phyloP scores from a whole-genome alignment of 805 yeast genomes.

The Yarrowia keelungensis region DNA sequence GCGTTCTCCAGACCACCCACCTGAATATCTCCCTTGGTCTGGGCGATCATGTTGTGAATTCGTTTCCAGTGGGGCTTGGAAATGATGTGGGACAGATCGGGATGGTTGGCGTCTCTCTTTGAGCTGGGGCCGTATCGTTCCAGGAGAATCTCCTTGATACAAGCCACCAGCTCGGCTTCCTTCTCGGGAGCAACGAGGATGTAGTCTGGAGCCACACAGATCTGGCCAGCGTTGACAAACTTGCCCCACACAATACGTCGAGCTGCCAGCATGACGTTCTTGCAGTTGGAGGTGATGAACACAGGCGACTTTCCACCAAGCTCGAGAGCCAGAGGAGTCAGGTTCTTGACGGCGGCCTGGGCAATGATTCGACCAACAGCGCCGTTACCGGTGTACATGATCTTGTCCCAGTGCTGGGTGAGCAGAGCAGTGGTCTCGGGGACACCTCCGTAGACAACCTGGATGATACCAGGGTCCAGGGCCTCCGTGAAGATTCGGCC shows the following conservation, averaged over 20 bases:
- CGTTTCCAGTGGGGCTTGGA: constrained; percentile 61
- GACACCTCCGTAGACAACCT: constrained; percentile 75
- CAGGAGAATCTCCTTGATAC: constrained; percentile 53
- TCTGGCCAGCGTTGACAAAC: constrained; percentile 85
- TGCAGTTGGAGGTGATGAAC: constrained; percentile 48
- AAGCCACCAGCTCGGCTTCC: constrained; percentile 59
- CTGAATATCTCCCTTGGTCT: constrained; percentile 38
- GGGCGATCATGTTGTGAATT: constrained; percentile 53
- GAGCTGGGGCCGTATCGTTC: constrained; percentile 51
- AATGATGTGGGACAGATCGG: constrained; percentile 66
- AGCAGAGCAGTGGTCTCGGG: constrained; percentile 67
- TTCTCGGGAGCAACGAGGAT: constrained; percentile 65
- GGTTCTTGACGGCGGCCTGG: constrained; percentile 76
- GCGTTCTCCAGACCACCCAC: constrained; percentile 45
- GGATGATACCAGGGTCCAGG: constrained; percentile 62
- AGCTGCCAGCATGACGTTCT: constrained; percentile 51
- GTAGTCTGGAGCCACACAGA: constrained; percentile 90
- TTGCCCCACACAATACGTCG: constrained; percentile 83
- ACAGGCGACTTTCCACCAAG: constrained; percentile 94
- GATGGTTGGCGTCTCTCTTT: constrained; percentile 12
- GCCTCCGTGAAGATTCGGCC: constrained; percentile 61
- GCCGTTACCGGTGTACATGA: constrained; percentile 84
- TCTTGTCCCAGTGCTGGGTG: constrained; percentile 74
- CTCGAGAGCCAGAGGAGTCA: constrained; percentile 83
- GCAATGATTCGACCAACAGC: constrained; percentile 80